Base-by-base conservation (phyloP, 768 basidiomycete species). In the Tylopilus vinaceipallidus region DNA sequence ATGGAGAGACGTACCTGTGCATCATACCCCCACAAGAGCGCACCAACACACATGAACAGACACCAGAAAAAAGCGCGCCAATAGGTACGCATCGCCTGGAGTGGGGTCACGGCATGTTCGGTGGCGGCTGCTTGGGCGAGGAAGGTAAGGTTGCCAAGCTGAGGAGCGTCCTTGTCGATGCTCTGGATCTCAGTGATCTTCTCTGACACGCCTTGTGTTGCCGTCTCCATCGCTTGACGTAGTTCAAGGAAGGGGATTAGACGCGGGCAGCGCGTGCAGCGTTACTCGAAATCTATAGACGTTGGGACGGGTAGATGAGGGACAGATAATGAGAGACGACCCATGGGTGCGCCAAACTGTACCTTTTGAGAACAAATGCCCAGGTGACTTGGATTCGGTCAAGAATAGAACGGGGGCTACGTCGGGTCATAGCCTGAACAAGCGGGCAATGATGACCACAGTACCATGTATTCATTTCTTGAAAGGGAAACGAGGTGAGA, bases 51-150 rank as follows among this genome's bases (percentile, higher is more conserved):
- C 36, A 66, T 52, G 36, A 66, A 64, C 1, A 61, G 0, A 33
- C 63, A 64, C 64, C 64, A 64, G 3, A 35, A 10, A 16, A 58
- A 44, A 5, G 61, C 64, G 23, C 63, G 61, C 61, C 63, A 64
- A 39, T 66, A 44, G 1, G 23, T 61, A 3, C 41, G 49, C 35
- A 64, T 49, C n/a, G 62, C 64, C n/a, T 56, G 33, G 7, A 55
- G 42, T 0, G 64, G 48, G 0, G 56, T 55, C 29, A 59, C 38
- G 2, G 58, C 61, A 45, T 55, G 64, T 3, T 64, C 58, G 7
- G 42, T 50, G 7, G 54, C 58, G 4, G 64, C 64, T 0, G 49
- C 63, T 36, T 56, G 44, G 4, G 59, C 64, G 7, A 66, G 54
- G 32, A 58, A 47, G 3, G 61, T 41, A 17, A 64, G 49, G 39